Base-by-base conservation (phyloP, 495 filamentous ascomycete genomes). In the Articulospora tetracladia region DNA sequence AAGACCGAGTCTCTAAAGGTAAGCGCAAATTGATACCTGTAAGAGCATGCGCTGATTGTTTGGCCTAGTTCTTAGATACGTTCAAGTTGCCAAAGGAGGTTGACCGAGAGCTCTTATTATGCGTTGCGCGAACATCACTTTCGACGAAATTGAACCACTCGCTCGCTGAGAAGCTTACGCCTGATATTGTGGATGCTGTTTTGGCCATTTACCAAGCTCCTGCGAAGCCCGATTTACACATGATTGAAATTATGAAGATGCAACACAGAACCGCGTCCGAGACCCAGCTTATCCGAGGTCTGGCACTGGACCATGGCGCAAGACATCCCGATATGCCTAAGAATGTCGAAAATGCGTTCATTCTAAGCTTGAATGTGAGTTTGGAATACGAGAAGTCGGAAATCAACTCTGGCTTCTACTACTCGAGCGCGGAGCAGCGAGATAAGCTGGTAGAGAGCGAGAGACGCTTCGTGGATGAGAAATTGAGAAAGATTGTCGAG, bases 171-270 rank as follows among this genome's bases (percentile, higher is more conserved):
- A 89, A 89, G 69, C 88, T 98, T 41, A 96, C 91, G 22, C 91
- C 94, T 30, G 86, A 88, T 65, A 97, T 99, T 64, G 92, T 97
- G 67, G 94, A 99, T 73, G 90, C 94, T 55, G 94, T 98, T 48
- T 83, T 98, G 55, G 81, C 95, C 50, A 99, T 99, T 72, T 93
- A 96, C 77, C 81, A 89, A 69, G 74, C 92, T 26, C 90, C 91
- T 27, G 86, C 85, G 63, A 98, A 97, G 77, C 94, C 94, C 48
- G 94, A 99, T 73, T 74, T 99, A 62, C 93, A 98, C 76, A 99
- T 99, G 94, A 81, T 99, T 63, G 94, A 99, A 75, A 97, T 99
- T 65, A 98, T 98, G 95, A 97, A 95, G 70, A 99, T 99, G 94
- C 94, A 98, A 73, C 94, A 99, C 77, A 91, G 93, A 58, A 90